Conservation (phyloP, 768 basidiomycete genomes). For the Trametes punicea region DNA sequence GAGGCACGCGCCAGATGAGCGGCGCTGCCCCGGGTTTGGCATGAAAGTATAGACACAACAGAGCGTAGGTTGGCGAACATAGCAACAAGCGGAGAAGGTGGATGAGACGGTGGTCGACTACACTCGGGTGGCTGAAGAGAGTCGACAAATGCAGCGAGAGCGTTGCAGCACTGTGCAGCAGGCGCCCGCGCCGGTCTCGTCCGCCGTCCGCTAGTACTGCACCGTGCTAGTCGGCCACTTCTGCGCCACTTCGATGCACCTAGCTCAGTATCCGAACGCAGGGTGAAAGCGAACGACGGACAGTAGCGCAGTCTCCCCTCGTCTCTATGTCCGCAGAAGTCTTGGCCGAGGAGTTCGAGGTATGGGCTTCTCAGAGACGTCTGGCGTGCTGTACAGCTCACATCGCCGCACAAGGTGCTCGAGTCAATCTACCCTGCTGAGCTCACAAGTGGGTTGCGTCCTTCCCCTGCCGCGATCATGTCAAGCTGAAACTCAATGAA, state of each 20-base stretch:
- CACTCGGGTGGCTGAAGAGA: too few species aligned
- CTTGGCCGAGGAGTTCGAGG: constrained; percentile 90
- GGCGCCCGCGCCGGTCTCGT: neutral
- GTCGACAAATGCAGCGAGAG: too few species aligned
- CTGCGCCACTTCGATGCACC: too few species aligned
- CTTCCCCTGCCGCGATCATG: constrained; percentile 26
- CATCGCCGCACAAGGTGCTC: constrained; percentile 58
- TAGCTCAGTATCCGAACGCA: too few species aligned
- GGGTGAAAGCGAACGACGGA: neutral
- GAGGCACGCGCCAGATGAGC: neutral
- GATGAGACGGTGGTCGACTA: neutral
- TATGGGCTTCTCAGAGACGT: constrained; percentile 28
- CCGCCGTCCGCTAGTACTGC: too few species aligned
- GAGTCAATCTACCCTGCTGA: constrained; percentile 97
- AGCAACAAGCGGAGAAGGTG: neutral
- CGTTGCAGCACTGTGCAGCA: too few species aligned
- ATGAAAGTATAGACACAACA: neutral
- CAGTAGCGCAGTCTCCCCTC: constrained; percentile 1
- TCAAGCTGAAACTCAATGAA: constrained; percentile 55
- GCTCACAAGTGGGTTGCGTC: constrained; percentile 72
- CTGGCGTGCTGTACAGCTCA: constrained; percentile 2
- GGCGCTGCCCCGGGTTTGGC: neutral
- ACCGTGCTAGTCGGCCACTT: too few species aligned
- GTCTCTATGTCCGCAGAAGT: constrained; percentile 59
- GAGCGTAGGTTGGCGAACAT: neutral